Evolutionary conservation across 176 grass and related monocot genomes (phyloP).

Genomic region (Rhynchospora tenuis): DNA sequence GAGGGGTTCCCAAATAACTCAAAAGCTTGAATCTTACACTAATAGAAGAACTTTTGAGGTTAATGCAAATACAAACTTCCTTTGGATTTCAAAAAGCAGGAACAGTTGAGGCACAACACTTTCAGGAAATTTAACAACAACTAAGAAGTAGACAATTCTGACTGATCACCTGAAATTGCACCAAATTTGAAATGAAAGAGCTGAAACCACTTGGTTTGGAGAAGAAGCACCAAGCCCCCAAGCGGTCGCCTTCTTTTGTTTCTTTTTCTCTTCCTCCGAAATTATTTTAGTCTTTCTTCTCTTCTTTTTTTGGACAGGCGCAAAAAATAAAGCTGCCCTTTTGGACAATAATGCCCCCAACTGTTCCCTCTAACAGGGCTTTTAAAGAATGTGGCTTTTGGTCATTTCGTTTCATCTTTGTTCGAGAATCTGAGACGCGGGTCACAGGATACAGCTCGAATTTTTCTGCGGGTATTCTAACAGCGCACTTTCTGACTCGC

Average conservation of each 20-base stretch:
- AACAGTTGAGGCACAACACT: no score
- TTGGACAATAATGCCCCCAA: neutral
- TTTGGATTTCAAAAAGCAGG: no score
- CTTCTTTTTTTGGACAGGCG: neutral
- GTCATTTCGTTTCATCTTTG: neutral
- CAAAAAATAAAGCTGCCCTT: neutral
- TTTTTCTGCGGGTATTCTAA: neutral
- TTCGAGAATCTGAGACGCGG: conserved; percentile 8
- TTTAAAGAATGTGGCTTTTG: neutral
- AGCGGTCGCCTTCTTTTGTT: neutral
- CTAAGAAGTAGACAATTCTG: no score
- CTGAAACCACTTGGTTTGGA: neutral
- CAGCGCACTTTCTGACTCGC: neutral
- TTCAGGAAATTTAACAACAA: no score
- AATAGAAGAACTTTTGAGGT: no score
- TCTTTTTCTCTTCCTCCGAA: neutral
- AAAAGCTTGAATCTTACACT: no score
- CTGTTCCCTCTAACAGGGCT: neutral
- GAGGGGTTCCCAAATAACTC: no score
- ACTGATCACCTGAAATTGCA: no score
- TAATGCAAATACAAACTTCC: no score
- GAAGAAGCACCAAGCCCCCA: neutral
- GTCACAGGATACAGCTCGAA: neutral
- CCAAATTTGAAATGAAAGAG: neutral
- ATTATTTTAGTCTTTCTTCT: neutral